Evolutionary conservation across 2,329 filamentous ascomycete species (phyloP).

Genomic region (Alternaria novae-zelandiae): DNA sequence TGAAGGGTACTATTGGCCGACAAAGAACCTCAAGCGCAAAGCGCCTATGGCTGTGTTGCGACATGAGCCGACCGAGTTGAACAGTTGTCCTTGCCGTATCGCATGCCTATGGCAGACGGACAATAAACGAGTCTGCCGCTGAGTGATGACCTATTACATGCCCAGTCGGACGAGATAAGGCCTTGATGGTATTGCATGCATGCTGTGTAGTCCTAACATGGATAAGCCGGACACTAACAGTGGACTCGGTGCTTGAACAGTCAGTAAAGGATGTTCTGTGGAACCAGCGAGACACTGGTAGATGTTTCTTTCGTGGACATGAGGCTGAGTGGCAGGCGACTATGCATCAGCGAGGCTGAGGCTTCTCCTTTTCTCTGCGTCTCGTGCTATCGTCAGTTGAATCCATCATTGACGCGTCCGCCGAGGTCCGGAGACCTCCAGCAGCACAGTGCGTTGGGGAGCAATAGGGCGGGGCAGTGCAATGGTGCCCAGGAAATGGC

Average conservation of each 20-base stretch:
- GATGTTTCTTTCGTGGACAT: conserved; percentile 14
- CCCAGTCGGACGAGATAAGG: conserved; percentile 17
- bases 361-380: conserved; percentile 22
- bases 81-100: neutral
- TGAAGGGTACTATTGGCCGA: neutral
- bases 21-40: neutral
- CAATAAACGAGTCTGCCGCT: conserved; percentile 3
- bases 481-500: conserved; percentile 24
- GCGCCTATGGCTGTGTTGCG: conserved; percentile 16
- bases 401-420: conserved; percentile 24
- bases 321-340: conserved; percentile 32
- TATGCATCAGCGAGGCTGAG: conserved; percentile 19
- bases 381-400: conserved; percentile 13
- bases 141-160: conserved; percentile 3
- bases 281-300: conserved; percentile 15
- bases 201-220: conserved; percentile 7
- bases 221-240: conserved; percentile 19
- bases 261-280: neutral
- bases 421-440: conserved; percentile 25
- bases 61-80: neutral
- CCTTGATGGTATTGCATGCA: conserved; percentile 1
- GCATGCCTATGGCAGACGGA: neutral
- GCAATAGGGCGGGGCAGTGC: conserved; percentile 36
- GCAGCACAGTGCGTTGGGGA: conserved; percentile 27
- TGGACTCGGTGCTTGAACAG: conserved; percentile 2